A percentile compares a stretch with the other conserved stretches of the same genome.
phyloP scores from a whole-genome alignment of 179 eudicot genomes.

The Spergularia azorica region DNA sequence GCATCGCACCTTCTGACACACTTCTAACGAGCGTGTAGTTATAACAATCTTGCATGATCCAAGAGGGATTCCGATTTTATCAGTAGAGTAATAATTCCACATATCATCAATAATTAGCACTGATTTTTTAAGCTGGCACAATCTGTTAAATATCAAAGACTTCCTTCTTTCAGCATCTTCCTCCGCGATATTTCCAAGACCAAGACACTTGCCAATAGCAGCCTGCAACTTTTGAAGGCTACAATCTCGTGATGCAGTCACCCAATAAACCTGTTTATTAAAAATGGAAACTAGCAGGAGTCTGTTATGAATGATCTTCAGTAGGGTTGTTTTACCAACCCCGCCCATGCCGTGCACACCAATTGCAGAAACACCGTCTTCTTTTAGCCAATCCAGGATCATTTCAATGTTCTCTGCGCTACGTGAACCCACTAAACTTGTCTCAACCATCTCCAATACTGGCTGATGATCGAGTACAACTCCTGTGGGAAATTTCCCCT shows the following conservation, averaged over 20 bases:
- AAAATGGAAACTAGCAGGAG: not conserved
- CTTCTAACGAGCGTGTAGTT: conserved; percentile 19
- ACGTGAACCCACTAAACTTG: not conserved
- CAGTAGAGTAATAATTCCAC: not conserved
- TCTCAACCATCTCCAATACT: not conserved
- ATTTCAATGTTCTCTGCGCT: not conserved
- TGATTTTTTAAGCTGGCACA: not conserved
- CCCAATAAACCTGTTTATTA: conserved; percentile 8
- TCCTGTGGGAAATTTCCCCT: not conserved
- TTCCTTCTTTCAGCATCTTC: conserved; percentile 13
- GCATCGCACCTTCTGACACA: conserved; percentile 24
- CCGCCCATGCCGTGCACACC: conserved; percentile 10
- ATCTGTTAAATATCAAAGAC: not conserved
- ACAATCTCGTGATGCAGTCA: conserved; percentile 10
- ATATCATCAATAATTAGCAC: conserved; percentile 18
- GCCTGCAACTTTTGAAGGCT: conserved; percentile 7
- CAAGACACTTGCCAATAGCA: conserved; percentile 5
- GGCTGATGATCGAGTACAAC: not conserved
- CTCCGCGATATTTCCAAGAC: not conserved
- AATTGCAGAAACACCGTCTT: not conserved
- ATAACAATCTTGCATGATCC: conserved; percentile 13
- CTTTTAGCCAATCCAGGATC: not conserved
- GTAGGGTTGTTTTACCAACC: conserved; percentile 1
- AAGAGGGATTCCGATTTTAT: conserved; percentile 19
- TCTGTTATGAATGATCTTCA: conserved; percentile 19